Evolutionary conservation across 495 filamentous ascomycete genomes (phyloP), one percentile per base, ranked within the genome.

Genomic region (Hypoxylon lienhwacheense): DNA sequence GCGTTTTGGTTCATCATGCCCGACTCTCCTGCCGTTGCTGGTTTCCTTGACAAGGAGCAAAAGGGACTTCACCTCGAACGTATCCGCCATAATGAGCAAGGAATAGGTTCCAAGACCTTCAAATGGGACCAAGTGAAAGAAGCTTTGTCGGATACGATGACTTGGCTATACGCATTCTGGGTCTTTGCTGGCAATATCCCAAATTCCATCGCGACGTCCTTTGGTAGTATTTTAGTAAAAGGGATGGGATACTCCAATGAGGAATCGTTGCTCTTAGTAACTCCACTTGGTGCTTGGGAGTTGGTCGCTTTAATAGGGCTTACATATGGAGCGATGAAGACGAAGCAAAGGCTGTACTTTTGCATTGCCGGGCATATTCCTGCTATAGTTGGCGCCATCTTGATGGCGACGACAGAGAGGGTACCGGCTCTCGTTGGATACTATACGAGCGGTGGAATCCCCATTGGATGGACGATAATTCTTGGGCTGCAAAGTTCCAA

Each of bases 91-190:
- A 87, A 88, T 48, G 77, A 86, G 58, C 84, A 85, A 44, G 85
- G 85, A 3, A 80, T 87, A 32, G 82, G 84, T 29, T 87, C 85
- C 52, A 84, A 86, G 67, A 77, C 80, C 20, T 87, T 85, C 65
- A 85, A 85, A 41, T 65, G 73, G 55, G 77, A 81, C 20, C 85
- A 88, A 53, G 72, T 82, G 17, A 78, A 73, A 37, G 83, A 86
- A 55, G 81, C 36, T 47, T 72, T 56, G 69, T 12, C 85, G 73
- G 66, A 68, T 20, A 63, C 60, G 19, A 64, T 66, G 66, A 59
- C 65, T 8, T 68, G 66, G 83, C 81, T 82, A 0, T 86, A 87
- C 63, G 78, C 82, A 26, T 78, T 86, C 42, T 87, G 80, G 59
- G 75, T 82, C 2, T 67, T 85, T 14, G 70, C 83, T 22, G 79